Percentiles rank a stretch among this genome's conserved stretches.
These are phyloP conservation scores for Uronychia binucleata DNA, from an alignment of 73 alveolate species.

Conservation along the genomic window DNA sequence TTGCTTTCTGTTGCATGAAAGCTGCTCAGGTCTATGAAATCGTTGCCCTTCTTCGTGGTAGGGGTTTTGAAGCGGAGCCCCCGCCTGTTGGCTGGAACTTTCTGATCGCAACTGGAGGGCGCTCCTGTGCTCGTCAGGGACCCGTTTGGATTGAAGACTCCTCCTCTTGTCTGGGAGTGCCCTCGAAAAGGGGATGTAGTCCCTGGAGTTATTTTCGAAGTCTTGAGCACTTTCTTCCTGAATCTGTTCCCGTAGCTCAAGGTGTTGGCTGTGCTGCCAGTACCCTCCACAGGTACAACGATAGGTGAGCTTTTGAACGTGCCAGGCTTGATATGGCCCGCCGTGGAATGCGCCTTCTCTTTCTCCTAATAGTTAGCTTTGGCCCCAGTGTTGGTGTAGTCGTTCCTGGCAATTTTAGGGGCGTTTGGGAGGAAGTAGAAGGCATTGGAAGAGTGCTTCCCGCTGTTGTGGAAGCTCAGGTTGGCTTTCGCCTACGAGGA, in stretches of 20 bases:
- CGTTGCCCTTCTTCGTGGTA: not conserved
- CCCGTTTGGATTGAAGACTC: not conserved
- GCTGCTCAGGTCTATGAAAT: not conserved
- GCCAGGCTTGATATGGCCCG: not conserved
- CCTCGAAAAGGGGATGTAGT: not conserved
- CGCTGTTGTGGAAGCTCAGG: not conserved
- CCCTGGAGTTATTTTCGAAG: not conserved
- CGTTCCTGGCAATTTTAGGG: not conserved
- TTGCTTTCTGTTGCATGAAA: not conserved
- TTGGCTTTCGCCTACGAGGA: not conserved
- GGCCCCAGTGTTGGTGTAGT: not conserved
- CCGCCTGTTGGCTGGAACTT: not conserved
- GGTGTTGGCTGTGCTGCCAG: not conserved
- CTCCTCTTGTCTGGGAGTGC: not conserved
- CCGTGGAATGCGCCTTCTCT: not conserved
- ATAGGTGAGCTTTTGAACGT: not conserved
- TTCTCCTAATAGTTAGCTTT: not conserved
- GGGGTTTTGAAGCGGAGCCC: not conserved
- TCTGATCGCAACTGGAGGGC: not conserved
- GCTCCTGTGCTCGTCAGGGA: not conserved
- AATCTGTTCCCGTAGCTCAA: too few relatives aligned
- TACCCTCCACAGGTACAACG: not conserved
- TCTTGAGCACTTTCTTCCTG: not conserved
- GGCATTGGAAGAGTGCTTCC: not conserved
- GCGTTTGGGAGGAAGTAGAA: not conserved